A percentile compares a stretch with the other conserved stretches of the same genome.
Conservation (phyloP, 2,329 filamentous ascomycete species). For the Penicillium sp. region DNA sequence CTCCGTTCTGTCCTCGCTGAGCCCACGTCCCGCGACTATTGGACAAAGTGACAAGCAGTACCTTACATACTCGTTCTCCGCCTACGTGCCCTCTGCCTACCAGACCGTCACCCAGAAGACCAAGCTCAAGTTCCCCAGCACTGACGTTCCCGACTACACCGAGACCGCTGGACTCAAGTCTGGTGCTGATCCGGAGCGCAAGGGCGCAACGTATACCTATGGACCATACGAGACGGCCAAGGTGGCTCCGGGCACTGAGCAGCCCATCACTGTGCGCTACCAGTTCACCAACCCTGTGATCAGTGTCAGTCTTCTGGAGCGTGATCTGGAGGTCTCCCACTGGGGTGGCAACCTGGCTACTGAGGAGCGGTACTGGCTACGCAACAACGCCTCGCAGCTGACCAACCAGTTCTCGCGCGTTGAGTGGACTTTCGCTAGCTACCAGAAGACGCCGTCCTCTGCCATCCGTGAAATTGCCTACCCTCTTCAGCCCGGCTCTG, state of each 20-base stretch:
- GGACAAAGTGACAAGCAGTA: conserved; percentile 85
- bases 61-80: conserved; percentile 81
- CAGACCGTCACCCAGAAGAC: conserved; percentile 91
- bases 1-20: conserved; percentile 75
- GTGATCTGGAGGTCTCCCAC: conserved; percentile 92
- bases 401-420: conserved; percentile 72
- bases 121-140: conserved; percentile 82
- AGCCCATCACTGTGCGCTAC: conserved; percentile 79
- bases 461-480: conserved; percentile 82
- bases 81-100: conserved; percentile 82
- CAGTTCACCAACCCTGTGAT: conserved; percentile 93
- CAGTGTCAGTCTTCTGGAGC: conserved; percentile 75
- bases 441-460: conserved; percentile 73
- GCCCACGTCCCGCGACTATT: conserved; percentile 78
- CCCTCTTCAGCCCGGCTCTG: conserved; percentile 74
- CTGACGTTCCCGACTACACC: conserved; percentile 82
- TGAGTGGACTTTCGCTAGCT: conserved; percentile 70
- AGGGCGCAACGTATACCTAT: conserved; percentile 84
- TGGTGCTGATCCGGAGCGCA: conserved; percentile 72
- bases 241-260: conserved; percentile 72
- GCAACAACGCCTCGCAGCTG: conserved; percentile 81
- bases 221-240: conserved; percentile 74
- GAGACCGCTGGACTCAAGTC: conserved; percentile 63
- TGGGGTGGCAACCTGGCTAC: conserved; percentile 97
- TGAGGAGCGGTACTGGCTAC: conserved; percentile 88